phyloP scores from a whole-genome alignment of 768 basidiomycete genomes.

The Myochromella boudieri region DNA sequence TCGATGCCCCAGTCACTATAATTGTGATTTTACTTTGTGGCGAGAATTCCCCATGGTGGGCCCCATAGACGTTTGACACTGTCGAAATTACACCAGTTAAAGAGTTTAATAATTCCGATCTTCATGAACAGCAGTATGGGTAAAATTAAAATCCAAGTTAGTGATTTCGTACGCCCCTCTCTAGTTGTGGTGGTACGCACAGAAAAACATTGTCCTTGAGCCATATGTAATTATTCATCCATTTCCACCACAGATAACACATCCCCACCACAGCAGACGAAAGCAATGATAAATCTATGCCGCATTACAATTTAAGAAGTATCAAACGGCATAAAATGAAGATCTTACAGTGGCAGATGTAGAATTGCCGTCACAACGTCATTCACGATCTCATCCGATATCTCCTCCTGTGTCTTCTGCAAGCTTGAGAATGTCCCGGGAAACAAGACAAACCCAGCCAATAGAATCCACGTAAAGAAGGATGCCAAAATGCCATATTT shows the following conservation, averaged over 20 bases:
- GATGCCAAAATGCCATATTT: slow-evolving; percentile 48
- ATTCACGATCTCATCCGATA: slow-evolving; percentile 27
- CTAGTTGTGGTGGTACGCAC: slow-evolving; percentile 30
- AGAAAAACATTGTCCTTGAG: slow-evolving; percentile 54
- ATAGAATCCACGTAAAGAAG: slow-evolving; percentile 63
- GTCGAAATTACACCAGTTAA: slow-evolving; percentile 57
- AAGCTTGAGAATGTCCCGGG: slow-evolving; percentile 60
- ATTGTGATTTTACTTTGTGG: slow-evolving; percentile 44
- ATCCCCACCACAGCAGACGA: slow-evolving; percentile 56
- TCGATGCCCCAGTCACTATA: slow-evolving; percentile 40
- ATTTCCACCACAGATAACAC: slow-evolving; percentile 60
- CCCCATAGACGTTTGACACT: slow-evolving; percentile 48
- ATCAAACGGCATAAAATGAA: not conserved
- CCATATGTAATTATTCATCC: slow-evolving; percentile 62
- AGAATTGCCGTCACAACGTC: slow-evolving; percentile 36
- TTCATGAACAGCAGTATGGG: slow-evolving; percentile 17
- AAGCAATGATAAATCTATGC: slow-evolving; percentile 52
- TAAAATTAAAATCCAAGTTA: not conserved
- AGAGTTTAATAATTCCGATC: slow-evolving; percentile 58
- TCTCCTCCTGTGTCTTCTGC: slow-evolving; percentile 25
- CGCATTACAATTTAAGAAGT: not conserved
- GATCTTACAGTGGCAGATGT: slow-evolving; percentile 41
- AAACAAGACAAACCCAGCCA: slow-evolving; percentile 63
- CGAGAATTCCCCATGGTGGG: slow-evolving; percentile 45
- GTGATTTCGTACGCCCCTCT: not conserved